phyloP scores from a whole-genome alignment of 1,284 basidiomycete species.

The Blastosporella zonata region DNA sequence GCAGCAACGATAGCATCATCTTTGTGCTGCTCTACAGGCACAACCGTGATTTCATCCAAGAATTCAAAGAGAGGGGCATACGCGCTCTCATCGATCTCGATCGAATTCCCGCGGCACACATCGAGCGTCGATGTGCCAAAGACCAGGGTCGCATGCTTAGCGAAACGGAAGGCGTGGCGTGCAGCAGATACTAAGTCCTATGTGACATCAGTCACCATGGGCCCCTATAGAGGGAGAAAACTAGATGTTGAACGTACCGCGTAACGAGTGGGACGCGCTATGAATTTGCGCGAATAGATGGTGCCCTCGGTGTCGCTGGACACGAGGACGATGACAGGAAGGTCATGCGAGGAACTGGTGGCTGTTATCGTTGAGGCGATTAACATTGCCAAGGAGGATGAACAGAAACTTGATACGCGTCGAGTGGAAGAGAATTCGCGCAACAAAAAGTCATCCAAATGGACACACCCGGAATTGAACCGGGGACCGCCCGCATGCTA shows the following conservation, averaged over 20 bases:
- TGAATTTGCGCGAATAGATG: slow-evolving; percentile 19
- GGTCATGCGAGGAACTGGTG: slow-evolving; percentile 19
- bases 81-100: slow-evolving; percentile 32
- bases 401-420: not conserved
- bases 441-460: not conserved
- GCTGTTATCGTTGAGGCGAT: slow-evolving; percentile 22
- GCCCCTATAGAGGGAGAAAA: not conserved
- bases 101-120: slow-evolving; percentile 23
- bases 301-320: slow-evolving; percentile 11
- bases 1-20: not conserved
- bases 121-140: slow-evolving; percentile 29
- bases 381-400: slow-evolving; percentile 17
- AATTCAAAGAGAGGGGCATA: slow-evolving; percentile 26
- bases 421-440: not conserved
- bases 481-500: slow-evolving; percentile 19
- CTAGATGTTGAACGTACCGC: slow-evolving; percentile 15
- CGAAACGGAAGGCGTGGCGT: slow-evolving; percentile 20
- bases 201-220: not conserved
- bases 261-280: slow-evolving; percentile 22
- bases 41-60: slow-evolving; percentile 28
- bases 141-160: slow-evolving; percentile 15
- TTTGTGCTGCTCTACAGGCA: not conserved
- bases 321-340: slow-evolving; percentile 23
- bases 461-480: slow-evolving; percentile 19
- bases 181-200: slow-evolving; percentile 26